phyloP scores from a whole-genome alignment of 1,284 basidiomycete genomes.

The Mixia osmundae region DNA sequence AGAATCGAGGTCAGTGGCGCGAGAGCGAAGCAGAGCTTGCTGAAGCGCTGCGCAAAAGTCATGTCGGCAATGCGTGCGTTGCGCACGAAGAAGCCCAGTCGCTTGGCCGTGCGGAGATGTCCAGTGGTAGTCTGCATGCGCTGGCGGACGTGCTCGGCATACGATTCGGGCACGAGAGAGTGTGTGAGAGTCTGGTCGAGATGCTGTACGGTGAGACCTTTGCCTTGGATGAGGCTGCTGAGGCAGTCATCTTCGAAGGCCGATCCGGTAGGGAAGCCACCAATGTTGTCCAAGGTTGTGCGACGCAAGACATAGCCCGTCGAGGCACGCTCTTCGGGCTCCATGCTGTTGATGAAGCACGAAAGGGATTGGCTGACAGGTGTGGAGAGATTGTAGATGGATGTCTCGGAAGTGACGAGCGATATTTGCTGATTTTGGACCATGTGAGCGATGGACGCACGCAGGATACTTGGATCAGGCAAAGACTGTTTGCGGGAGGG shows the following conservation, averaged over 20 bases:
- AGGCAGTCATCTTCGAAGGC: constrained; percentile 16
- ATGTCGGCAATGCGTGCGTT: constrained; percentile 10
- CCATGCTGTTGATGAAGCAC: constrained; percentile 14
- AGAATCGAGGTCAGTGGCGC: constrained; percentile 2
- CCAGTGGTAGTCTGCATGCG: constrained; percentile 1
- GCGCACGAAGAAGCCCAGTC: constrained; percentile 14
- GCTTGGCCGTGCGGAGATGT: constrained; percentile 9
- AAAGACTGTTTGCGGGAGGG: constrained; percentile 10
- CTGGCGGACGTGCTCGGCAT: constrained; percentile 7
- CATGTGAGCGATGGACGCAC: constrained; percentile 15
- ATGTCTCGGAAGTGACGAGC: constrained; percentile 15
- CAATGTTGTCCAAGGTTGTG: constrained; percentile 15
- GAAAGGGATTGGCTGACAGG: constrained; percentile 10
- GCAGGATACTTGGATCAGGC: constrained; percentile 16
- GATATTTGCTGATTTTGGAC: constrained; percentile 12
- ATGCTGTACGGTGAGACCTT: constrained; percentile 13
- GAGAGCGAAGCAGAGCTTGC: not conserved
- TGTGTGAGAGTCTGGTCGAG: constrained; percentile 16
- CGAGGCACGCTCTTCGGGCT: constrained; percentile 10
- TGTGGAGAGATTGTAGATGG: constrained; percentile 17
- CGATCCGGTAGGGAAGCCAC: constrained; percentile 16
- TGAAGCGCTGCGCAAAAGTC: not conserved
- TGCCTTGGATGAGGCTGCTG: constrained; percentile 13
- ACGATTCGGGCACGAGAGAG: constrained; percentile 11
- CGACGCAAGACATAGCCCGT: constrained; percentile 18